A percentile compares a stretch with the other conserved stretches of the same genome.
Evolutionary conservation across 805 yeast genomes (phyloP).

Genomic region (Yamadazyma tumulicola): DNA sequence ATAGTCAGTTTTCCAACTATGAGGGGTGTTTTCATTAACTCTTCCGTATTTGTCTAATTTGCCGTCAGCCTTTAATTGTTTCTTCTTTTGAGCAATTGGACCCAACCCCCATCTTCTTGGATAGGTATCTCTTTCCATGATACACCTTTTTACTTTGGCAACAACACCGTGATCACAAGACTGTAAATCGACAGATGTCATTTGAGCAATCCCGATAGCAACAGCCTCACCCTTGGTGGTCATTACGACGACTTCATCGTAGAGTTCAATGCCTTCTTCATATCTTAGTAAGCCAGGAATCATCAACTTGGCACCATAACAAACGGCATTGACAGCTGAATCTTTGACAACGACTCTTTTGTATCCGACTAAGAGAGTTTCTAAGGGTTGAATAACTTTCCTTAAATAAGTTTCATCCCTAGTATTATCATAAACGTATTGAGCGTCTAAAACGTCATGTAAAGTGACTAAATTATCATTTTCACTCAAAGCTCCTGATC

Average conservation of each 20-base stretch:
- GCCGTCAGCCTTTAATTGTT: constrained; percentile 95
- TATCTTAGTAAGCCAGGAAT: constrained; percentile 97
- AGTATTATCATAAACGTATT: constrained; percentile 95
- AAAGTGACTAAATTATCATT: constrained; percentile 88
- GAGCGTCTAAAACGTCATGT: constrained; percentile 97
- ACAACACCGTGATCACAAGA: constrained; percentile 98
- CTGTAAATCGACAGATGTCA: constrained; percentile 96
- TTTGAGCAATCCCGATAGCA: constrained; percentile 97
- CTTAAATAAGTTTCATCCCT: constrained; percentile 95
- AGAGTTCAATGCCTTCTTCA: constrained; percentile 95
- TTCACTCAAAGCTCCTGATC: constrained; percentile 94
- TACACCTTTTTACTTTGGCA: constrained; percentile 98
- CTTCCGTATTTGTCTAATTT: constrained; percentile 96
- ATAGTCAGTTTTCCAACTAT: constrained; percentile 83
- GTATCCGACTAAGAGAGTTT: constrained; percentile 88
- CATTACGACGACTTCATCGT: constrained; percentile 96
- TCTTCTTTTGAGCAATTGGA: constrained; percentile 97
- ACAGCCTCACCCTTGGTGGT: constrained; percentile 99
- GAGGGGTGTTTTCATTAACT: constrained; percentile 90
- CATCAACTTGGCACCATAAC: constrained; percentile 99
- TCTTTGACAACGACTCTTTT: constrained; percentile 93
- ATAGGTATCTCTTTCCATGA: constrained; percentile 98
- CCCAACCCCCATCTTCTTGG: constrained; percentile 99
- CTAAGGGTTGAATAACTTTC: constrained; percentile 91
- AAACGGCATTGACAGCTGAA: constrained; percentile 95